Base-by-base conservation (phyloP, 1,284 basidiomycete species). In the Puccinia polysora region DNA sequence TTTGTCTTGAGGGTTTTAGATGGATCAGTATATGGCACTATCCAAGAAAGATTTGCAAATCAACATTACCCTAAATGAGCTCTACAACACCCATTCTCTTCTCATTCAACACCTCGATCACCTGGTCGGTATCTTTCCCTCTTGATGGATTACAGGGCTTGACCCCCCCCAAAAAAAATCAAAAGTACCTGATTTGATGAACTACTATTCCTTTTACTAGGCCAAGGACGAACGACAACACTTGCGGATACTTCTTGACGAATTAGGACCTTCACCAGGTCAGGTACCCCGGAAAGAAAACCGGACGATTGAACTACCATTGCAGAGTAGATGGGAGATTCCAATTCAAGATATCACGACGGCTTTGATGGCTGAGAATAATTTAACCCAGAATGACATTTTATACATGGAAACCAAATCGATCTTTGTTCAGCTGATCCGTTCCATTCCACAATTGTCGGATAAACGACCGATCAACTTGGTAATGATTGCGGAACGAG, bases 371-470 rank as follows among this genome's bases (percentile, higher is more conserved):
- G 84, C 83, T 2, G 85, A 86, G 76, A 93, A 94, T 81, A 91
- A 92, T 50, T 89, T 99, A 47, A 97, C 96, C 25, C 92, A 93
- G 72, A 92, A 90, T 79, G 96, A 99, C 81, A 95, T 99, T 85
- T 85, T 97, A 25, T 99, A 97, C 83, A 97, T 98, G 92, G 96
- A 99, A 81, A 90, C 96, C 75, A 99, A 99, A 83, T 97, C 95
- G 23, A 97, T 97, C 79, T 95, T 99, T 79, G 96, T 98, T 45
- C 92, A 97, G 80, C 86, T 98, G 56, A 87, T 99, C 68, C 92
- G 96, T 75, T 97, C 94, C 30, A 87, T 98, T 74, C 95, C 95
- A 0, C 85, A 88, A 67, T 83, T 87, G 1, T 85, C 87, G 5
- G 90, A 93, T 68, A 89, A 89, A 79, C 86, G 87, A 47, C 95